These are phyloP conservation scores for Exophiala sp. DNA, from an alignment of 2,329 filamentous ascomycete species.

Conservation along the genomic window DNA sequence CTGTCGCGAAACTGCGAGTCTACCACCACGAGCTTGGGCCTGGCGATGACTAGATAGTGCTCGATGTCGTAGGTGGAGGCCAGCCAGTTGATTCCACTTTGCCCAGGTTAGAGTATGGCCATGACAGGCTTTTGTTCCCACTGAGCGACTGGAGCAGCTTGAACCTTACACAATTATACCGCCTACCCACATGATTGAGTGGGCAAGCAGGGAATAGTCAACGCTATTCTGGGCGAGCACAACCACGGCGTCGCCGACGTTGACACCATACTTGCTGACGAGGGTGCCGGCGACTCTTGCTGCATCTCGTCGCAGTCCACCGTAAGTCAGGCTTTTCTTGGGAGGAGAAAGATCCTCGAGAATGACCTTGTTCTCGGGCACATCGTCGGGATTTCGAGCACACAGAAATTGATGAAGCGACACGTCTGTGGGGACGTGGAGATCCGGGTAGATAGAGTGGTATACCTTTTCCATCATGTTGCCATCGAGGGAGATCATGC, in stretches of 20 bases:
- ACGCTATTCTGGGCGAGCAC: conserved; percentile 1
- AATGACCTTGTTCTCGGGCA: neutral
- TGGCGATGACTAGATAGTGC: conserved; percentile 36
- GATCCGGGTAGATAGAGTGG: neutral
- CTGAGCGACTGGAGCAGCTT: neutral
- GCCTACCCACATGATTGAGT: conserved; percentile 1
- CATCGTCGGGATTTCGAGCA: conserved; percentile 2
- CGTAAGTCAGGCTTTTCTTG: neutral
- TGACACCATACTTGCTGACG: neutral
- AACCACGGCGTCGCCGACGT: neutral
- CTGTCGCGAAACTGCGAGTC: conserved; percentile 32
- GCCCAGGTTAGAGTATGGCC: neutral
- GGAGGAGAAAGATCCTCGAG: neutral
- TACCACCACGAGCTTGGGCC: conserved; percentile 30
- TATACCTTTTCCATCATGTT: neutral
- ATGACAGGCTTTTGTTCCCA: too few relatives aligned
- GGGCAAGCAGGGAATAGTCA: conserved; percentile 1
- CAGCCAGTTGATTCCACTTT: neutral
- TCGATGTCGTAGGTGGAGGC: conserved; percentile 8
- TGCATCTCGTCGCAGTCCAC: neutral
- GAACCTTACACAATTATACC: neutral
- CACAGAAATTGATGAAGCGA: conserved; percentile 3
- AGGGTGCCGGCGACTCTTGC: neutral
- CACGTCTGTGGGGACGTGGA: neutral
- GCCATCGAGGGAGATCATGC: too few relatives aligned